phyloP scores from a whole-genome alignment of 116 monocot genomes.

The Thalassia testudinum region DNA sequence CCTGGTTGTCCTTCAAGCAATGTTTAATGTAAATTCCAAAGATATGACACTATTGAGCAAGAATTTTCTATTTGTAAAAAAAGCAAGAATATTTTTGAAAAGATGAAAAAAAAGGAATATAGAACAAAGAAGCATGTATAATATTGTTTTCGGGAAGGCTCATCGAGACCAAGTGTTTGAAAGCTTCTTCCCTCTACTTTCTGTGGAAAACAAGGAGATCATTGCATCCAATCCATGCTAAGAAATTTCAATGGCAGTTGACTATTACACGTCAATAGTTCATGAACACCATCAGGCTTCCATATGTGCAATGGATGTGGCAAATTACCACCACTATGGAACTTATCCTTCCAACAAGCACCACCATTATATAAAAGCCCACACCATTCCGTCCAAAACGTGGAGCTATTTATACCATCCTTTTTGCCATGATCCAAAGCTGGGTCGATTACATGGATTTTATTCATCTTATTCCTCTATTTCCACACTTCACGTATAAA shows the following conservation, averaged over 20 bases:
- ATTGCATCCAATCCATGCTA: constrained; percentile 98
- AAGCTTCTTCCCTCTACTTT: constrained; percentile 96
- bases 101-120: constrained; percentile 1
- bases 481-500: no score
- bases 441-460: no score
- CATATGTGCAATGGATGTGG: constrained; percentile 99
- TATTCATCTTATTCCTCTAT: no score
- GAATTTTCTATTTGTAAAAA: no score
- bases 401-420: no score
- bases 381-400: constrained; percentile 96
- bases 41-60: no score
- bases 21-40: no score
- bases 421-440: no score
- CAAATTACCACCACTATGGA: constrained; percentile 59
- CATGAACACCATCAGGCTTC: constrained; percentile 97
- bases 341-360: constrained; percentile 96
- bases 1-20: no score
- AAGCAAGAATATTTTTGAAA: no score
- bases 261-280: constrained; percentile 92
- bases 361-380: constrained; percentile 99
- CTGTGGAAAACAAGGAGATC: constrained; percentile 99
- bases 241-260: constrained; percentile 93
- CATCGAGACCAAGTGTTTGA: constrained; percentile 85
- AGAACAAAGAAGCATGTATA: constrained; percentile 42
- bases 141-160: constrained; percentile 96